Base-by-base conservation (phyloP, 371 early-diverging fungal species). In the Zopfochytrium polystomum region DNA sequence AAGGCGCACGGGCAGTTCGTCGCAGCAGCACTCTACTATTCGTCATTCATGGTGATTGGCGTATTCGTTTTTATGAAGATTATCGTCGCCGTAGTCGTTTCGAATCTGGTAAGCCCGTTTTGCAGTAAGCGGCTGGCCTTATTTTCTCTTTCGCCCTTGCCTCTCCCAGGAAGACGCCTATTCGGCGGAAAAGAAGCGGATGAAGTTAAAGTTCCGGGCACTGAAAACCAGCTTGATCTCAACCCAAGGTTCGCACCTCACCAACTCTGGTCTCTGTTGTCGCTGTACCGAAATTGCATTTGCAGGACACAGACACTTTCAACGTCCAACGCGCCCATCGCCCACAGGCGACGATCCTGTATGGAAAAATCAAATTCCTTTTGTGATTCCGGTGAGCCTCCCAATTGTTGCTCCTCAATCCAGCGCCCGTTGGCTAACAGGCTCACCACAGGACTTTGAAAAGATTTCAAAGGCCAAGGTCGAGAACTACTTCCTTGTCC, bases 11-110 rank as follows among this genome's bases (percentile, higher is more conserved):
- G 70, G 1, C 65, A 75, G 31, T 75, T 68, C 35, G 31, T 55
- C 2, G 55, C 65, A 5, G 75, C 68, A 1, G 68, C 73, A 1
- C 62, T 72, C 3, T 75, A 73, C 59, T 75, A 56, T 51, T 55
- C 65, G 4, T 42, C 50, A 18, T 75, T 70, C 49, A 71, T 75
- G 48, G 55, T 73, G 18, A 52, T 75, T 23, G 76, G 71, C 3
- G 65, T 60, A 11, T 70, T 75, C 58, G 60, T 75, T 20, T 70
- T 75, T 45, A 30, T 63, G 49, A 75, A 75, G 46, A 61, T 75
- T 48, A 68, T 75, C 30, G 69, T 73, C 15, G 76, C 73, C 11
- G 72, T 75, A 15, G 76, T 75, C 30, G 76, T 75, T 5, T 64
- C 71, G 25, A 75, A 73, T 44, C 43, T 75, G 55, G 75, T 74